Percentiles rank a stretch among this genome's conserved stretches.
Conservation (phyloP, 345 rosid species). For the Noccaea caerulescens region DNA sequence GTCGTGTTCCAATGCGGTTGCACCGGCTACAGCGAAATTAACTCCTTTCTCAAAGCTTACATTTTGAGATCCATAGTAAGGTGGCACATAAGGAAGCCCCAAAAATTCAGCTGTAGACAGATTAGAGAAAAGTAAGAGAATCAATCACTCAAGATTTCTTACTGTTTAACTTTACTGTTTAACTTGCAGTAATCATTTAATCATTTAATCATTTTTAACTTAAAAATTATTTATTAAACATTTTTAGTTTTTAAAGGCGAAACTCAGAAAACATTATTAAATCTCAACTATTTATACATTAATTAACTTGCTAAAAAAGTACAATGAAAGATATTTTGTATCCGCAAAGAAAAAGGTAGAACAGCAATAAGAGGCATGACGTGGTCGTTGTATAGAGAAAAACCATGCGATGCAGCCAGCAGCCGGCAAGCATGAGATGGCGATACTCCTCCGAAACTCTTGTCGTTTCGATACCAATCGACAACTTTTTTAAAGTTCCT, state of each 20-base stretch:
- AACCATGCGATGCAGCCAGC: constrained; percentile 3
- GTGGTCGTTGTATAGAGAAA: constrained; percentile 8
- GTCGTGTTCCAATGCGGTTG: constrained; percentile 48
- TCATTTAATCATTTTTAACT: no score
- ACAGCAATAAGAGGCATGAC: constrained; percentile 1
- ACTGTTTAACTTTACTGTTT: no score
- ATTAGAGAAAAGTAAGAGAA: not conserved
- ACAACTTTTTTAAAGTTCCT: constrained; percentile 33
- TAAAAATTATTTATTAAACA: no score
- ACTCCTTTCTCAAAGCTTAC: constrained; percentile 47
- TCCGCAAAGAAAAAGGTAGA: not conserved
- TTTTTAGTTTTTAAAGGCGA: no score
- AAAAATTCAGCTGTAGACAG: constrained; percentile 48
- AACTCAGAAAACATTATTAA: not conserved
- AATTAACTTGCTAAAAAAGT: not conserved
- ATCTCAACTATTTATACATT: not conserved
- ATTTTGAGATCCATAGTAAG: constrained; percentile 44
- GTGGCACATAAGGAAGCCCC: constrained; percentile 50
- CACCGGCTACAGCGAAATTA: constrained; percentile 63
- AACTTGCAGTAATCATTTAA: no score
- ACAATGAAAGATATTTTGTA: not conserved
- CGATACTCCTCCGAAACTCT: constrained; percentile 13
- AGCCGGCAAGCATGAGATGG: not conserved
- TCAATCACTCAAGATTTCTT: not conserved
- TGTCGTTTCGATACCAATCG: constrained; percentile 1